Base-by-base conservation (phyloP, 1,139 yeast genomes). In the Nakaseomyces glabratus region DNA sequence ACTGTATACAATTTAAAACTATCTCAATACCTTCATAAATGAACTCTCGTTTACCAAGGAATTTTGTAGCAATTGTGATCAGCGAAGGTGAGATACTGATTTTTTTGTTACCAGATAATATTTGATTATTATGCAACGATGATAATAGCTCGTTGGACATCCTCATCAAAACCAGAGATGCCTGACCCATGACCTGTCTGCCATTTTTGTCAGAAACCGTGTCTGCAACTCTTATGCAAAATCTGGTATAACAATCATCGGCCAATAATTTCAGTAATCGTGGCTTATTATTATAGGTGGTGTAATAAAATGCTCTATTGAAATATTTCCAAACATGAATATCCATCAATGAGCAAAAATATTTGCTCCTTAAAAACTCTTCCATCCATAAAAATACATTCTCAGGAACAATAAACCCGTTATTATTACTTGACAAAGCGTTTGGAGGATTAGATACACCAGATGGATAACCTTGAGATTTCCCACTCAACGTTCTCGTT, bases 281-380 rank as follows among this genome's bases (percentile, higher is more conserved):
- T 11, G 24, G 10, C 30, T 36, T 41, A 25, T 37, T 37, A 30
- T 34, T 28, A 22, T 38, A 40, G 4, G 41, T 39, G 6, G 42
- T 36, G 30, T 41, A 42, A 32, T 37, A 40, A 21, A 39, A 41
- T 11, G 30, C 46, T 20, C 39, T 43, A 15, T 46, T 41, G 24
- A 45, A 50, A 33, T 51, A 51, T 25, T 49, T 51, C 51, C 54
- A 51, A 18, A 45, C 38, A 31, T 46, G 49, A 18, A 40, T 18
- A 28, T 47, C 42, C 23, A 26, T 26, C 9, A 26, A 18, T 4
- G 26, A 14, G 22, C 28, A 11, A 14, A 28, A 20, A 20, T 29
- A 18, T 31, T 31, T n/a, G 24, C 23, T 26, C 13, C 18, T 26
- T 10, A 26, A 26, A 18, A 17, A 26, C 4, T 20, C 11, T 11